A percentile compares a stretch with the other conserved stretches of the same genome.
phyloP scores from a whole-genome alignment of 805 yeast species.

The Sugiyamaella mastotermitis region DNA sequence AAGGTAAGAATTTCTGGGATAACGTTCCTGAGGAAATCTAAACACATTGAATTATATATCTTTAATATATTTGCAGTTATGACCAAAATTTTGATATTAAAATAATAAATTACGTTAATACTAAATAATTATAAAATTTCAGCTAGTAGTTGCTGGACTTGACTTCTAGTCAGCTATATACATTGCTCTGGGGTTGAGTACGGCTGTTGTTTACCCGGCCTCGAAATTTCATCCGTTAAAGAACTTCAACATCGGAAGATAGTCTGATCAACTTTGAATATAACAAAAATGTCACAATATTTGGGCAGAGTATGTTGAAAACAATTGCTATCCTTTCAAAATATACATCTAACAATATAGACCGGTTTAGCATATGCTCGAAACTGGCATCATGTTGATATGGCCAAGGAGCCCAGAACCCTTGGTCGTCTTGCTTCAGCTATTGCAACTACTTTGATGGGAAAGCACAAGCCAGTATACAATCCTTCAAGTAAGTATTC shows the following conservation, averaged over 20 bases:
- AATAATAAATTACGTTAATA: neutral
- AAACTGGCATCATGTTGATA: slow-evolving; percentile 94
- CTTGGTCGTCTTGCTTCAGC: slow-evolving; percentile 88
- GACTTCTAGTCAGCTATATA: no score
- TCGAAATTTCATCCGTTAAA: no score
- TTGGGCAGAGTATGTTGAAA: slow-evolving; percentile 31
- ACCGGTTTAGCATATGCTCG: slow-evolving; percentile 75
- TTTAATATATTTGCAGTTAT: neutral
- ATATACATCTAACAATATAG: slow-evolving; percentile 21
- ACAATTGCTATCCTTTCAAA: neutral
- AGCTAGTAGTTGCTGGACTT: no score
- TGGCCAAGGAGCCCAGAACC: slow-evolving; percentile 76
- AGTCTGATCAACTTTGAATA: no score
- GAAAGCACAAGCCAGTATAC: slow-evolving; percentile 93
- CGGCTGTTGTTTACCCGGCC: no score
- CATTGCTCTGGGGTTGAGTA: no score
- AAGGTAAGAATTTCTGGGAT: slow-evolving; percentile 93
- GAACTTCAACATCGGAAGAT: no score
- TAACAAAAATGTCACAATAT: slow-evolving; percentile 31
- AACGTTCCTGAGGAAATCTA: slow-evolving; percentile 77
- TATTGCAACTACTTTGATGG: slow-evolving; percentile 83
- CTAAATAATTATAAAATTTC: no score
- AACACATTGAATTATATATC: neutral
- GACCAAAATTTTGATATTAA: neutral
- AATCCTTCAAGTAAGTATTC: slow-evolving; percentile 61